Conservation (phyloP, 108 stramenopile species). For the Conticribra weissflogii region DNA sequence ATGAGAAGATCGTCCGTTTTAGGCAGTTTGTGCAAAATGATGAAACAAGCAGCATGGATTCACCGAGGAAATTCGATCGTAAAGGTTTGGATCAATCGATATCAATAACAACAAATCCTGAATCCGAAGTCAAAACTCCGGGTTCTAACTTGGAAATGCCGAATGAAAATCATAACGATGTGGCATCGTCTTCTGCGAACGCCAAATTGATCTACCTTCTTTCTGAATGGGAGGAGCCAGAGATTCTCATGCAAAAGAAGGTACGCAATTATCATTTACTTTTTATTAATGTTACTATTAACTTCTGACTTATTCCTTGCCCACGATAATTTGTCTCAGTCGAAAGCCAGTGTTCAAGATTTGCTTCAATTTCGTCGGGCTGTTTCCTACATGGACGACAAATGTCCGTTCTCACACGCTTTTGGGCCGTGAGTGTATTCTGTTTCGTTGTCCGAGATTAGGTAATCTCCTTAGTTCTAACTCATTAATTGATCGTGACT, state of each 20-base stretch:
- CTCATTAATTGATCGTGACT: not conserved
- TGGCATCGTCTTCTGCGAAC: constrained; percentile 9
- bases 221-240: constrained; percentile 69
- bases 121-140: too few species aligned
- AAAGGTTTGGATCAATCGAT: not conserved
- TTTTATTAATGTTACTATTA: not conserved
- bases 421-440: constrained; percentile 51
- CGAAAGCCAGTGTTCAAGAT: constrained; percentile 55
- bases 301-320: not conserved
- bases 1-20: constrained; percentile 35
- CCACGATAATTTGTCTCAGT: constrained; percentile 5
- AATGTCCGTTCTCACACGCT: constrained; percentile 62
- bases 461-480: not conserved
- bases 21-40: constrained; percentile 21
- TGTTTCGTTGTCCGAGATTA: too few species aligned
- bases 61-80: constrained; percentile 3
- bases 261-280: constrained; percentile 1
- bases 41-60: constrained; percentile 7
- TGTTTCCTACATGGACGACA: constrained; percentile 63
- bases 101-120: not conserved
- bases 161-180: not conserved
- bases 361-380: constrained; percentile 69
- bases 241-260: constrained; percentile 23
- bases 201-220: constrained; percentile 40
- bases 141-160: not conserved